phyloP scores from a whole-genome alignment of 768 basidiomycete species.

The Agaricus blazei region DNA sequence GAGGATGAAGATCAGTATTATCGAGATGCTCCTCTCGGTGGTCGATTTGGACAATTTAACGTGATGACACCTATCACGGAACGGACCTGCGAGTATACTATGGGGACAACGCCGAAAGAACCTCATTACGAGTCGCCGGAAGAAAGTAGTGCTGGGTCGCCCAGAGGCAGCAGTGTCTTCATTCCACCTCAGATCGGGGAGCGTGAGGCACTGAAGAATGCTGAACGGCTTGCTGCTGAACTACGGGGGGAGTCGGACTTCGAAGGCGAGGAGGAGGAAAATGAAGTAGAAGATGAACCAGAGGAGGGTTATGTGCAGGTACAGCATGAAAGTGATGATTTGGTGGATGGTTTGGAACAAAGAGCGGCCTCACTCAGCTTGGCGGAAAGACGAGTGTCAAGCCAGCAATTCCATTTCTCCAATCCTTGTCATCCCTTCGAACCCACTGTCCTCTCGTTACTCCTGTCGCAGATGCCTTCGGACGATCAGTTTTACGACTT shows the following conservation, averaged over 20 bases:
- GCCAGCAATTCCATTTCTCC: constrained; percentile 63
- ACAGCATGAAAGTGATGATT: constrained; percentile 17
- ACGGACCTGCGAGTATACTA: constrained; percentile 80
- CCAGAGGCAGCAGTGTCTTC: constrained; percentile 19
- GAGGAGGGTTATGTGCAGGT: constrained; percentile 19
- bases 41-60: constrained; percentile 77
- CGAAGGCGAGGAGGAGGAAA: constrained; percentile 26
- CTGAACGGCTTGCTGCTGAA: constrained; percentile 49
- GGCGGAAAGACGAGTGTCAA: constrained; percentile 54
- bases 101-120: constrained; percentile 52
- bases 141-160: constrained; percentile 19
- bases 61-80: constrained; percentile 99
- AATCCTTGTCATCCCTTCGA: constrained; percentile 92
- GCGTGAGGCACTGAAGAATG: constrained; percentile 46
- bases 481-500: constrained; percentile 63
- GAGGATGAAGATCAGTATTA: constrained; percentile 34
- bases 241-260: constrained; percentile 26
- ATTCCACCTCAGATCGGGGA: constrained; percentile 30
- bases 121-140: constrained; percentile 16
- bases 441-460: constrained; percentile 49
- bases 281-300: constrained; percentile 16
- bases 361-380: constrained; percentile 62
- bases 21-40: constrained; percentile 55
- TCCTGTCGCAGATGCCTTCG: constrained; percentile 59
- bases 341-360: constrained; percentile 42